These are phyloP conservation scores for Dioscorea dumetorum DNA, from an alignment of 106 monocot genomes.

Conservation along the genomic window DNA sequence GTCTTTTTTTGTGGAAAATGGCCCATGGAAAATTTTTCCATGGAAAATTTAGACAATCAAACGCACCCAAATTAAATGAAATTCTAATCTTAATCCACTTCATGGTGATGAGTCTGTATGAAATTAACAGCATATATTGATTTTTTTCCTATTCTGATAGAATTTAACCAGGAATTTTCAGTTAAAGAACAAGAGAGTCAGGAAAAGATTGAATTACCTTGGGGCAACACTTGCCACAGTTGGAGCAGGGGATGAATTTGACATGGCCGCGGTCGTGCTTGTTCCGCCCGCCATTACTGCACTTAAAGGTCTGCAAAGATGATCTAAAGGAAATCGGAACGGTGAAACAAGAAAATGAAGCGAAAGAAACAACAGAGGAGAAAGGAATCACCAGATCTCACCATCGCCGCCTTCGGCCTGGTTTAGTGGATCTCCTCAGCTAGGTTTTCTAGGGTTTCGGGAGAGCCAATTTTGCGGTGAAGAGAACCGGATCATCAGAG, in stretches of 20 bases:
- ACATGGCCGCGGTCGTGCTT: too few species aligned
- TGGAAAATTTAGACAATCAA: too few species aligned
- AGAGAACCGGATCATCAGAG: too few species aligned
- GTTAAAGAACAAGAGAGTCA: not conserved
- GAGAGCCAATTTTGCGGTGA: too few species aligned
- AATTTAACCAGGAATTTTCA: not conserved
- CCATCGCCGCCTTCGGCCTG: not conserved
- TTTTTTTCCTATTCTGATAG: not conserved
- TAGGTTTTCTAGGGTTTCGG: too few species aligned
- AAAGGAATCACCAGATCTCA: not conserved
- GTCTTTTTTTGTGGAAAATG: too few species aligned
- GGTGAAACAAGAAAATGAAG: not conserved
- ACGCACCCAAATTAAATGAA: too few species aligned
- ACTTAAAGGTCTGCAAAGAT: constrained; percentile 32
- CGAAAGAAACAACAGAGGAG: not conserved
- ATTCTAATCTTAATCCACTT: too few species aligned
- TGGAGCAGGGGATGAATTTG: constrained; percentile 44
- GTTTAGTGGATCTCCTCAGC: too few species aligned
- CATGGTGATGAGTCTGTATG: too few species aligned
- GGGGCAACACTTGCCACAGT: constrained; percentile 45
- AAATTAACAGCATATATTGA: not conserved
- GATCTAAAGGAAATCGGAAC: not conserved
- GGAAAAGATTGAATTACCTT: constrained; percentile 10
- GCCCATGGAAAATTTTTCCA: too few species aligned
- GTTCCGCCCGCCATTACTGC: constrained; percentile 41